Conservation (phyloP, 495 filamentous ascomycete species). For the Penicillium turbatum region DNA sequence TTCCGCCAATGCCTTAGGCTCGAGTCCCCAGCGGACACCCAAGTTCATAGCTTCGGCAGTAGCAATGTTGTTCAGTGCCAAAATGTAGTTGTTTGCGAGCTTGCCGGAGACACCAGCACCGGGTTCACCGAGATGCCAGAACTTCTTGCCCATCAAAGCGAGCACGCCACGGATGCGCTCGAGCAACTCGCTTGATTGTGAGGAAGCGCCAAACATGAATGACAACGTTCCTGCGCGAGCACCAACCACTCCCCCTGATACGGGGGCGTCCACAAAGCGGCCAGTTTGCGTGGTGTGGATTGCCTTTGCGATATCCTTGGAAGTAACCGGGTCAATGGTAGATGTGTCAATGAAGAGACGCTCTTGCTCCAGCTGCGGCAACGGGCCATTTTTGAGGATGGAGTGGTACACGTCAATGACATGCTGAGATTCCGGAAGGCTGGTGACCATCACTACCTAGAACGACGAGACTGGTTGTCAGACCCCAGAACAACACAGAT, state of each 20-base stretch:
- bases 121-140: constrained; percentile 75
- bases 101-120: constrained; percentile 80
- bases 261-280: constrained; percentile 73
- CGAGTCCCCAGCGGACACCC: constrained; percentile 77
- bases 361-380: constrained; percentile 39
- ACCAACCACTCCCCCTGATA: constrained; percentile 84
- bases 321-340: constrained; percentile 79
- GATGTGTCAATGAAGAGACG: constrained; percentile 78
- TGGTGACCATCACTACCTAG: constrained; percentile 73
- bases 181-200: constrained; percentile 45
- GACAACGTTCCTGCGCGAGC: constrained; percentile 70
- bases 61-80: constrained; percentile 89
- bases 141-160: constrained; percentile 73
- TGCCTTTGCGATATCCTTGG: constrained; percentile 59
- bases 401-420: constrained; percentile 67
- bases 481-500: neutral
- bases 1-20: constrained; percentile 69
- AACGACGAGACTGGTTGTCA: constrained; percentile 12
- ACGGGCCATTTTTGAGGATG: constrained; percentile 51
- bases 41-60: constrained; percentile 92
- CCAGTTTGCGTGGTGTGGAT: constrained; percentile 53
- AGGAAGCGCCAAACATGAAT: constrained; percentile 79
- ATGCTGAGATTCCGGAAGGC: constrained; percentile 74
- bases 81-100: constrained; percentile 88
- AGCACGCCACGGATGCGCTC: constrained; percentile 59